A percentile compares a stretch with the other conserved stretches of the same genome.
Evolutionary conservation across 306 rosid species (phyloP).

Genomic region (Begonia masoniana): DNA sequence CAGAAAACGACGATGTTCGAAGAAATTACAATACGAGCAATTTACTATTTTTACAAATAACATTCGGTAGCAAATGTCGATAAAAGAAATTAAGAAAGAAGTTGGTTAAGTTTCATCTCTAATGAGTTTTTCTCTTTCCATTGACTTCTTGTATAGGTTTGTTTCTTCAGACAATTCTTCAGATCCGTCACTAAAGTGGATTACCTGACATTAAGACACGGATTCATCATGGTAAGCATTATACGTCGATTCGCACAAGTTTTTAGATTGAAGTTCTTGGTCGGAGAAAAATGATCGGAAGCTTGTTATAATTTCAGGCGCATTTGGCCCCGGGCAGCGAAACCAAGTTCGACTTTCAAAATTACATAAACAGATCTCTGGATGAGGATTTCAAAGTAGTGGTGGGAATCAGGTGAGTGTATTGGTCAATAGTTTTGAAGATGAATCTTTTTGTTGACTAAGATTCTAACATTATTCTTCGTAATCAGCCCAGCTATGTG

Average conservation of each 20-base stretch:
- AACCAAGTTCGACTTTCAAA: conserved; percentile 55
- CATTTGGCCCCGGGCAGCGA: conserved; percentile 36
- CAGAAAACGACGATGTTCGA: too few relatives aligned
- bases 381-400: conserved; percentile 71
- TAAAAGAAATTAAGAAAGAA: too few relatives aligned
- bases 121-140: not conserved
- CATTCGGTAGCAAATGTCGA: too few relatives aligned
- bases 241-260: not conserved
- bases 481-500: conserved; percentile 68
- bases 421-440: too few relatives aligned
- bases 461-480: not conserved
- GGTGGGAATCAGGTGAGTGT: conserved; percentile 43
- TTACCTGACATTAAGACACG: conserved; percentile 55
- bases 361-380: conserved; percentile 58
- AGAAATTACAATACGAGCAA: too few relatives aligned
- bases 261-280: not conserved
- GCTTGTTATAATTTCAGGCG: conserved; percentile 27
- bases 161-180: conserved; percentile 52
- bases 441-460: too few relatives aligned
- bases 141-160: conserved; percentile 19
- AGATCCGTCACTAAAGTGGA: conserved; percentile 55
- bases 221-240: conserved; percentile 45
- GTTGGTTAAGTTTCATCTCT: not conserved
- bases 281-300: not conserved
- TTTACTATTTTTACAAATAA: too few relatives aligned